phyloP scores from a whole-genome alignment of 495 filamentous ascomycete genomes.

The Hyaloscypha bicolor region DNA sequence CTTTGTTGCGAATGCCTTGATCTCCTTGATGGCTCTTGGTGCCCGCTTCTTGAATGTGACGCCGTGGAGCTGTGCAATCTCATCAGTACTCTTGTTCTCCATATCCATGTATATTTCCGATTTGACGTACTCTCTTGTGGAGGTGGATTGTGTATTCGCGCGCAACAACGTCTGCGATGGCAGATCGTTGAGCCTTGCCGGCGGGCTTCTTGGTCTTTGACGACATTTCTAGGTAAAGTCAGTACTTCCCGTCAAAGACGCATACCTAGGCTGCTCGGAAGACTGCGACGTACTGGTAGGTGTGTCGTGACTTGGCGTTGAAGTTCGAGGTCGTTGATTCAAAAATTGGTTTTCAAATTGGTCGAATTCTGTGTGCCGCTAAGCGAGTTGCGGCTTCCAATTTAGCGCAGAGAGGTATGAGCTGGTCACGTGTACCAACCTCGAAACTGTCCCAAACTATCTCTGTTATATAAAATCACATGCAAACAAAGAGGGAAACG shows the following conservation, averaged over 20 bases:
- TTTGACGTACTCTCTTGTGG: constrained; percentile 94
- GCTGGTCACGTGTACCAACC: not conserved
- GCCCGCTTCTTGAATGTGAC: constrained; percentile 99
- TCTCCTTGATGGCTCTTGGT: constrained; percentile 98
- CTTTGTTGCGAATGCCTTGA: constrained; percentile 85
- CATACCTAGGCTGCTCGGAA: not conserved
- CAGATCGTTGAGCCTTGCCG: constrained; percentile 81
- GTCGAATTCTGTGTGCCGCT: constrained; percentile 6
- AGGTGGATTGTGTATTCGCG: constrained; percentile 99
- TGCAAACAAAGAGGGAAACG: no score
- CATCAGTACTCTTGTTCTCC: constrained; percentile 23
- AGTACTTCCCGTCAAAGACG: not conserved
- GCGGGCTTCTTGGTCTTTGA: constrained; percentile 63
- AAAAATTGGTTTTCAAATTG: constrained; percentile 8
- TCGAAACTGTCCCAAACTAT: no score
- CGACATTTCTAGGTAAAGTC: constrained; percentile 66
- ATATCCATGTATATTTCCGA: constrained; percentile 34
- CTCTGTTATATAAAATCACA: no score
- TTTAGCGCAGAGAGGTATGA: not conserved
- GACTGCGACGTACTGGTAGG: constrained; percentile 22
- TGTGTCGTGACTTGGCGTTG: constrained; percentile 32
- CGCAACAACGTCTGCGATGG: constrained; percentile 96
- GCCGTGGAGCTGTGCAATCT: constrained; percentile 64
- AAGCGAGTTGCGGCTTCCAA: not conserved
- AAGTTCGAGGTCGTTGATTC: constrained; percentile 19